Base-by-base conservation (phyloP, 345 rosid genomes). In the Nasturtium officinale region DNA sequence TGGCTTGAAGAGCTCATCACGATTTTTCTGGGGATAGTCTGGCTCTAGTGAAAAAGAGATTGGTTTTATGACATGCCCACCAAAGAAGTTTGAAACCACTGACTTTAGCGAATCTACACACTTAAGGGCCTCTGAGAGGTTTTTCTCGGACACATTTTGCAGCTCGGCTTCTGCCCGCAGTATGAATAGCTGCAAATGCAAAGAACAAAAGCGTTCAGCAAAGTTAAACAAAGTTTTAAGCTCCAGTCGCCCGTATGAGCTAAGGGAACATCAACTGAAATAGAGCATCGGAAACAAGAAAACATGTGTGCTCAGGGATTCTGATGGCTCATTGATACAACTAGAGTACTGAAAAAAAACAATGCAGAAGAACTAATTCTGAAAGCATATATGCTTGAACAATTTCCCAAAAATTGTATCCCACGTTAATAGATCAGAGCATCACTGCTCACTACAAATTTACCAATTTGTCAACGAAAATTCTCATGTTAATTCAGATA, bases 111-210 rank as follows among this genome's bases (percentile, higher is more conserved):
- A 72, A 85, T 86, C 86, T 48, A 94, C 42, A 60, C 71, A 78
- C 71, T 83, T 82, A 11, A 87, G 81, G 57, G 79, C 74, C 11
- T 77, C 76, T 1, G 80, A 52, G 20, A 82, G 69, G 69, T 79
- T 84, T 74, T 72, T 73, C n/a, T 83, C 85, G 0, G 91, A 74
- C 70, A 74, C 70, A 53, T 85, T 86, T 80, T 86, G 95, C 67
- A 94, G 72, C 86, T 94, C 98, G 0, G 90, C 88, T 85, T 91
- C 97, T 5, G 95, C 91, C 13, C 95, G 95, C 72, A 94, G 35
- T 65, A 94, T 75, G 68, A 94, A 91, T 81, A 91, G 77, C 98
- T 94, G 92, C 82, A 83, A 45, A 52, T 52, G 69, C 65, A 70
- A 61, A 50, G 7, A 75, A 79, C 54, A 76, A 68, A 74, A 61